Evolutionary conservation across 2,329 filamentous ascomycete genomes (phyloP).

Genomic region (Pseudodiploospora longispora): DNA sequence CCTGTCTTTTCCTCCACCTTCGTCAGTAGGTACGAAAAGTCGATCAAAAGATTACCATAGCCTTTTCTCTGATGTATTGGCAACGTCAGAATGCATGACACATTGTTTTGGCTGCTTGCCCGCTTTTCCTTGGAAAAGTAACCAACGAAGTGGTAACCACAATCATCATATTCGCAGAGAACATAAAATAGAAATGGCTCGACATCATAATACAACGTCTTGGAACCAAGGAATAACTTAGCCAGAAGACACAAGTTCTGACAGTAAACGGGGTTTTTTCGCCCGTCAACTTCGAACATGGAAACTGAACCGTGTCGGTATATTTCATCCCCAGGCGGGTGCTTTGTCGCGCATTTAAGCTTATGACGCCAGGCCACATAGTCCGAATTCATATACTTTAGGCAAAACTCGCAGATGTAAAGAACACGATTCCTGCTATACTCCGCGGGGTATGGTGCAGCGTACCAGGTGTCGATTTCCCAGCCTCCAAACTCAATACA

Average conservation of each 20-base stretch:
- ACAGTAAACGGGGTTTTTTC: slow-evolving; percentile 97
- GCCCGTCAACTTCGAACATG: slow-evolving; percentile 95
- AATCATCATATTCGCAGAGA: slow-evolving; percentile 86
- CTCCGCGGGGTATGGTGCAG: slow-evolving; percentile 94
- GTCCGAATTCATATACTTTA: slow-evolving; percentile 99
- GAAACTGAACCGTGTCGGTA: slow-evolving; percentile 87
- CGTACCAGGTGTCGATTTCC: slow-evolving; percentile 99
- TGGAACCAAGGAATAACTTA: slow-evolving; percentile 96
- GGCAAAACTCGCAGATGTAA: slow-evolving; percentile 98
- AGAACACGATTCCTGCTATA: slow-evolving; percentile 93
- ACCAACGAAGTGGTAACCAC: slow-evolving; percentile 94
- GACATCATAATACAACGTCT: slow-evolving; percentile 96
- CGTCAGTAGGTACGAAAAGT: slow-evolving; percentile 95
- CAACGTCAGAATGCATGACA: slow-evolving; percentile 91
- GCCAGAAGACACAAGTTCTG: slow-evolving; percentile 94
- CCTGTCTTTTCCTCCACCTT: slow-evolving; percentile 89
- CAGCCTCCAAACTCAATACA: slow-evolving; percentile 96
- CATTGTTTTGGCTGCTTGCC: slow-evolving; percentile 89
- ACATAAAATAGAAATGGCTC: slow-evolving; percentile 97
- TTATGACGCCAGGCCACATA: slow-evolving; percentile 98
- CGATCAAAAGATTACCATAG: slow-evolving; percentile 92
- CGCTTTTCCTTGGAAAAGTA: slow-evolving; percentile 99
- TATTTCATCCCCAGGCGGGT: slow-evolving; percentile 95
- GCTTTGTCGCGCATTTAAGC: slow-evolving; percentile 90
- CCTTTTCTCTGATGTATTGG: slow-evolving; percentile 96